Conservation (phyloP, 495 filamentous ascomycete species). For the Neurospora sp. region DNA sequence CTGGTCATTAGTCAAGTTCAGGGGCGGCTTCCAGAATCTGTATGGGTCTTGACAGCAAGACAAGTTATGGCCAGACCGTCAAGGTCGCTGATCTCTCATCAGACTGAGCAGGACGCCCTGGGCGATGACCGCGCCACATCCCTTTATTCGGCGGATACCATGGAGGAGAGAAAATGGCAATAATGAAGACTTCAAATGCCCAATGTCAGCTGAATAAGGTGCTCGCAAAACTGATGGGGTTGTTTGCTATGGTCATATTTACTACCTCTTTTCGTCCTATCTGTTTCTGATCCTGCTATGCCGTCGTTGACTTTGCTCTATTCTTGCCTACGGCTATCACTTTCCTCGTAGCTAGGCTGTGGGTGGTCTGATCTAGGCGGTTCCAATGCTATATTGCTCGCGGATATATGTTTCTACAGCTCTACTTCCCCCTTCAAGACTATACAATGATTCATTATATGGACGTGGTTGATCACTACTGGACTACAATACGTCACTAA, state of each 20-base stretch:
- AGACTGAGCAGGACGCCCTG: neutral
- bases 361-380: too few relatives aligned
- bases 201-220: neutral
- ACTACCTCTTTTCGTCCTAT: neutral
- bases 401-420: too few relatives aligned
- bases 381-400: too few relatives aligned
- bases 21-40: neutral
- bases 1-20: neutral
- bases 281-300: neutral
- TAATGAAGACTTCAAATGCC: neutral
- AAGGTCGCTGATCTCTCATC: neutral
- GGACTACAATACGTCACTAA: too few relatives aligned
- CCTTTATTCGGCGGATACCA: neutral
- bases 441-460: too few relatives aligned
- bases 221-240: neutral
- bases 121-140: neutral
- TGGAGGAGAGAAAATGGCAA: neutral
- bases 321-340: too few relatives aligned
- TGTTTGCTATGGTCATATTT: neutral
- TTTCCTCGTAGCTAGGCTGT: too few relatives aligned
- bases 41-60: too few relatives aligned
- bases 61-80: neutral
- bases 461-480: too few relatives aligned
- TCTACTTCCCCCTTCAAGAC: too few relatives aligned
- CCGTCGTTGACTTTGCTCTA: too few relatives aligned